Conservation (phyloP, 345 rosid species). For the Balakata baccata region DNA sequence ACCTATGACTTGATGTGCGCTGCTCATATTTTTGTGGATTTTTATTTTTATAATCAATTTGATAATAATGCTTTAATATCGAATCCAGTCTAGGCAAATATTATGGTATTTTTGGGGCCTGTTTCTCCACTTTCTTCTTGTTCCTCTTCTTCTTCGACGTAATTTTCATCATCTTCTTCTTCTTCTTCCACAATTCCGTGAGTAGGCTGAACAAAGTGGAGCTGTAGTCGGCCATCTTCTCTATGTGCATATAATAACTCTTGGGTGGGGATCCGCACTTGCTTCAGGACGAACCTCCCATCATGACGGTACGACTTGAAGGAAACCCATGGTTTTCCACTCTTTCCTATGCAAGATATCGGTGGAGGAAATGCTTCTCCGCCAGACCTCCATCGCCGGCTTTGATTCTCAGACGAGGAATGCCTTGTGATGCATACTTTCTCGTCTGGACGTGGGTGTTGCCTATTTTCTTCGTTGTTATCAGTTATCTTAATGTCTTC, state of each 20-base stretch:
- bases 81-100: too few relatives aligned
- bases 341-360: constrained; percentile 58
- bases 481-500: constrained; percentile 43
- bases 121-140: constrained; percentile 26
- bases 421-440: constrained; percentile 17
- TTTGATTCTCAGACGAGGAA: constrained; percentile 4
- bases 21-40: too few relatives aligned
- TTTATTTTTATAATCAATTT: too few relatives aligned
- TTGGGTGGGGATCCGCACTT: constrained; percentile 64
- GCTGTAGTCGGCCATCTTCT: constrained; percentile 70
- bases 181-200: constrained; percentile 42
- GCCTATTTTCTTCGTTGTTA: constrained; percentile 20
- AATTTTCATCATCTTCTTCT: constrained; percentile 25
- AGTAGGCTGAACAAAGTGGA: constrained; percentile 61
- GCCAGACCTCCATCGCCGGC: constrained; percentile 18
- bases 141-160: constrained; percentile 9
- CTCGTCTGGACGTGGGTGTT: constrained; percentile 17
- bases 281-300: constrained; percentile 77
- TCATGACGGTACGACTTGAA: constrained; percentile 76
- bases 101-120: not conserved
- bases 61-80: too few relatives aligned
- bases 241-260: constrained; percentile 73
- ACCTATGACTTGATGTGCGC: too few relatives aligned
- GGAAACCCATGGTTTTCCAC: constrained; percentile 65
- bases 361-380: constrained; percentile 68